Percentiles rank a stretch among this genome's conserved stretches.
These are phyloP conservation scores for Gentiana straminea DNA, from an alignment of 257 asterid species.

Conservation along the genomic window DNA sequence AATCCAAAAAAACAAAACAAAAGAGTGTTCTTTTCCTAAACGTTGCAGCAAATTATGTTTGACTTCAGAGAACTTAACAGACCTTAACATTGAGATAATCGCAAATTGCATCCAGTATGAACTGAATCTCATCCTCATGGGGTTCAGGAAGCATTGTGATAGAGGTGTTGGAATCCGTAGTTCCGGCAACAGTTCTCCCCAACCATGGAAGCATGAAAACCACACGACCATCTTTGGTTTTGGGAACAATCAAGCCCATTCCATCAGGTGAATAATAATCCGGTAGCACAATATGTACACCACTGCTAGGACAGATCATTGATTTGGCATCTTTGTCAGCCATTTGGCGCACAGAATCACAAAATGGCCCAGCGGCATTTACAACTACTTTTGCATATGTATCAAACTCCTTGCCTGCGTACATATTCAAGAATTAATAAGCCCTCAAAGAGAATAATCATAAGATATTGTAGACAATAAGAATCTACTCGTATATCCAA, in stretches of 20 bases:
- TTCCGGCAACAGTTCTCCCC: slow-evolving; percentile 97
- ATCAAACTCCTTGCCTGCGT: slow-evolving; percentile 85
- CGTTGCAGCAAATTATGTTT: neutral
- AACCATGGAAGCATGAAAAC: slow-evolving; percentile 99
- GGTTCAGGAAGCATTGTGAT: slow-evolving; percentile 98
- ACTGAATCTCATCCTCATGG: slow-evolving; percentile 88
- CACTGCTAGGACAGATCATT: slow-evolving; percentile 91
- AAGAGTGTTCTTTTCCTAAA: no score
- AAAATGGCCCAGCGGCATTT: slow-evolving; percentile 95
- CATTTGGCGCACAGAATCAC: slow-evolving; percentile 86
- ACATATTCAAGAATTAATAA: slow-evolving; percentile 23
- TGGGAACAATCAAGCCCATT: slow-evolving; percentile 99
- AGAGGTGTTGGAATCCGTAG: slow-evolving; percentile 83
- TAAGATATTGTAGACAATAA: neutral
- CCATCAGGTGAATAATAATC: slow-evolving; percentile 98
- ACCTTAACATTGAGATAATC: slow-evolving; percentile 97
- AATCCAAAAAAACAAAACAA: neutral
- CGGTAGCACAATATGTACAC: slow-evolving; percentile 95
- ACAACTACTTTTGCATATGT: slow-evolving; percentile 90
- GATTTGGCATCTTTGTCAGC: slow-evolving; percentile 72
- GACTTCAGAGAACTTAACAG: slow-evolving; percentile 8
- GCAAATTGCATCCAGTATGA: slow-evolving; percentile 89
- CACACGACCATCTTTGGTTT: slow-evolving; percentile 98
- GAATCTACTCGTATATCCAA: neutral
- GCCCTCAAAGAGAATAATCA: slow-evolving; percentile 7